These are phyloP conservation scores for Cephaloascus fragrans DNA, from an alignment of 805 yeast genomes.

Conservation along the genomic window DNA sequence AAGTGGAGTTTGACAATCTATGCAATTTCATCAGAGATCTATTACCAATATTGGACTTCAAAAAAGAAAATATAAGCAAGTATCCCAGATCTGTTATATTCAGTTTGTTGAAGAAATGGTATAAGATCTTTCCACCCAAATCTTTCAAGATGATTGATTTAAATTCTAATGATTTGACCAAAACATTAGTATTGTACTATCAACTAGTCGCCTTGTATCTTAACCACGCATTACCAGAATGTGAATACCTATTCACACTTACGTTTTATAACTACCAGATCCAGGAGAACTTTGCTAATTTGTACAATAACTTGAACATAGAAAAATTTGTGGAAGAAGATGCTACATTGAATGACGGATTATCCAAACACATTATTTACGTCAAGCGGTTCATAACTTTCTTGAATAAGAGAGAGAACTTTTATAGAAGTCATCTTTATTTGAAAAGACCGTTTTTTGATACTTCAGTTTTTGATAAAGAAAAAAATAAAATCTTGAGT, in stretches of 20 bases:
- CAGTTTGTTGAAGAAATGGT: constrained; percentile 1
- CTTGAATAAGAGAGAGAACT: neutral
- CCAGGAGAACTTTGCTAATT: neutral
- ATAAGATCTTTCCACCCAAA: neutral
- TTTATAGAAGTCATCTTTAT: neutral
- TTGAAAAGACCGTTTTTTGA: neutral
- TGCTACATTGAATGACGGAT: neutral
- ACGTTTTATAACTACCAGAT: neutral
- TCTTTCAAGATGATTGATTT: neutral
- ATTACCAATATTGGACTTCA: neutral
- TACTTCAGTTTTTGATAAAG: neutral
- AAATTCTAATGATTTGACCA: neutral
- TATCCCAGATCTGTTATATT: neutral
- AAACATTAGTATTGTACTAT: neutral
- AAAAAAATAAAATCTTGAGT: neutral
- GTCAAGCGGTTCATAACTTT: neutral
- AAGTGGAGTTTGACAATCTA: neutral
- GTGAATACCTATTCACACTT: neutral
- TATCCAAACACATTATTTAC: neutral
- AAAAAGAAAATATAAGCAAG: neutral
- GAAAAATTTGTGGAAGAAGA: neutral
- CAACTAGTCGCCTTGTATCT: neutral
- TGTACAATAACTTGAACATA: neutral
- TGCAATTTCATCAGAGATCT: neutral
- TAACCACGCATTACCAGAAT: neutral